Evolutionary conservation across 495 filamentous ascomycete species (phyloP), one percentile per base, ranked within the genome.

Genomic region (Penicillium ochrochloron): DNA sequence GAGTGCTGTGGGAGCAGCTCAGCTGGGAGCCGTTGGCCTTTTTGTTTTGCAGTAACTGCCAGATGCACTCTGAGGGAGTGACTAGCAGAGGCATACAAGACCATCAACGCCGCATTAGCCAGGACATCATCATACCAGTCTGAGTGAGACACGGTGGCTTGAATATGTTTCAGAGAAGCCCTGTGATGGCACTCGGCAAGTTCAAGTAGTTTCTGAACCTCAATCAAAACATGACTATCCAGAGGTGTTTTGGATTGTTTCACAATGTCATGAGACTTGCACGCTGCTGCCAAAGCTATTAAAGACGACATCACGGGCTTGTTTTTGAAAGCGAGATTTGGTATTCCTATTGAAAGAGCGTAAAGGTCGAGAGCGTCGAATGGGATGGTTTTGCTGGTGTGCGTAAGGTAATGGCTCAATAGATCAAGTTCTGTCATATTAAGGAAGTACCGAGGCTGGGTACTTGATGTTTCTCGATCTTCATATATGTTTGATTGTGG

Each of bases 111-210:
- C 0, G 48, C 48, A 27, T 51, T 51, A 0, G 25, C 48, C 12
- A 51, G 48, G 14, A 51, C 25, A 14, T 51, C 25, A 21, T 51
- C 48, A 12, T 51, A 51, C 48, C 48, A 51, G 29, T 51, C 25
- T 6, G 48, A 51, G 25, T 29, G 23, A 14, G 25, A 15, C 25
- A 51, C 48, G 4, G 48, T 29, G 23, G 23, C 23, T 51, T 51
- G 48, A 15, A 29, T 51, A 12, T 51, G 48, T 17, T 29, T 25
- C 2, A 51, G 48, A 17, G 48, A 51, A 27, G 23, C 12, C 25
- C 48, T 29, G 48, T 51, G 48, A 51, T 51, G 48, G 25, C 23
- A 5, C 19, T 51, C 48, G 2, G 48, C 48, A 29, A 51, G 48
- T 27, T 27, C 48, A 51, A 51, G 48, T 51, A 51, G 25, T 31